Evolutionary conservation across 1,139 yeast species (phyloP).

Genomic region (Yamadazyma siamensis): DNA sequence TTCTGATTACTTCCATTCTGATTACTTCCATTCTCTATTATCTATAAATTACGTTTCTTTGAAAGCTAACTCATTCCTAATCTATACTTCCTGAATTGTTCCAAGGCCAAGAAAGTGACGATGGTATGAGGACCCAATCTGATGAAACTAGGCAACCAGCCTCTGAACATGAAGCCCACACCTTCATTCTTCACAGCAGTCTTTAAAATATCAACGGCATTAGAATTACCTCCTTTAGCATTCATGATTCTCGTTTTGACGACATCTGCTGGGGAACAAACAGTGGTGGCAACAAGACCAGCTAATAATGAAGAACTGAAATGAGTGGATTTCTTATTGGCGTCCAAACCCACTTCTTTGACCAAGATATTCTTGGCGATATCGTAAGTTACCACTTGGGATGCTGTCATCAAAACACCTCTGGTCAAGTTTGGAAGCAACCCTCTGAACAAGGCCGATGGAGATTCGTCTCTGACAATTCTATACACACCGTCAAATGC

Average conservation of each 20-base stretch:
- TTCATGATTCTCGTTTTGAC: constrained; percentile 88
- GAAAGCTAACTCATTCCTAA: constrained; percentile 56
- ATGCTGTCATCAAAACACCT: constrained; percentile 86
- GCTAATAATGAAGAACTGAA: constrained; percentile 75
- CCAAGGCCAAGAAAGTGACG: constrained; percentile 76
- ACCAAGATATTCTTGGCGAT: constrained; percentile 65
- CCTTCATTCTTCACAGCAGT: constrained; percentile 69
- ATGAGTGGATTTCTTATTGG: constrained; percentile 66
- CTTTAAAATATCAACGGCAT: constrained; percentile 50
- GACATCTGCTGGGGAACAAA: constrained; percentile 90
- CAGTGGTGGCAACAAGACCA: constrained; percentile 84
- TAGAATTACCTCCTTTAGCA: constrained; percentile 45
- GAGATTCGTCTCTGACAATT: constrained; percentile 61
- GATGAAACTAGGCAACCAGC: constrained; percentile 86
- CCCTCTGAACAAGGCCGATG: constrained; percentile 65
- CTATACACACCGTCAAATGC: constrained; percentile 73
- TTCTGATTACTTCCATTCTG: no score
- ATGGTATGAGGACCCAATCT: constrained; percentile 90
- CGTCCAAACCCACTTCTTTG: constrained; percentile 47
- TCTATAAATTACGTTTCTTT: no score
- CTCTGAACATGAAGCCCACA: constrained; percentile 75
- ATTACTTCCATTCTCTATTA: no score
- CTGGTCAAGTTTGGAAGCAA: constrained; percentile 73
- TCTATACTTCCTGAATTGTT: constrained; percentile 62
- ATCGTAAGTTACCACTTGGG: constrained; percentile 88